These are phyloP conservation scores for Candida mattraensis DNA, from an alignment of 805 yeast species.

Conservation along the genomic window DNA sequence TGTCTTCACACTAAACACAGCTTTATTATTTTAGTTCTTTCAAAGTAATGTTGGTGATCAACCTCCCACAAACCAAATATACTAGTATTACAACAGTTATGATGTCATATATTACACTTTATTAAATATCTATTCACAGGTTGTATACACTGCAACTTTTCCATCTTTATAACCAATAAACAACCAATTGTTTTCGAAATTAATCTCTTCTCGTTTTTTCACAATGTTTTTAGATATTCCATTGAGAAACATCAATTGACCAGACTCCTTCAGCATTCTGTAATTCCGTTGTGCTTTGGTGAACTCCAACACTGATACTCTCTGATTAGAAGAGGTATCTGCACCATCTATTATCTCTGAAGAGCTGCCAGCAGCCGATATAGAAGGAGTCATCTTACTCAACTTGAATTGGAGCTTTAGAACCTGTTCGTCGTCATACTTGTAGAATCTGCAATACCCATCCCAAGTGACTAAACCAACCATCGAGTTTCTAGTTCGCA, in stretches of 20 bases:
- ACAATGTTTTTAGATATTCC: slow-evolving; percentile 35
- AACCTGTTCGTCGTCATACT: slow-evolving; percentile 14
- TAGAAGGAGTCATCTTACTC: slow-evolving; percentile 27
- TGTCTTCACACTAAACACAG: too few relatives aligned
- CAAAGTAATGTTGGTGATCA: too few relatives aligned
- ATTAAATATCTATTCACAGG: too few relatives aligned
- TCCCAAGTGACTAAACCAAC: slow-evolving; percentile 51
- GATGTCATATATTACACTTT: too few relatives aligned
- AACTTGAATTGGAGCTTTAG: slow-evolving; percentile 28
- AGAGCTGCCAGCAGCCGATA: slow-evolving; percentile 12
- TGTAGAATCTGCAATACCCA: slow-evolving; percentile 42
- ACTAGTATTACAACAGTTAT: too few relatives aligned
- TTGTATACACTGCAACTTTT: slow-evolving; percentile 26
- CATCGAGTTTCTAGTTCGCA: slow-evolving; percentile 25
- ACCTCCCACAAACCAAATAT: too few relatives aligned
- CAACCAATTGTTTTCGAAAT: slow-evolving; percentile 26
- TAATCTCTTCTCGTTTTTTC: slow-evolving; percentile 28
- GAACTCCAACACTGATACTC: slow-evolving; percentile 24
- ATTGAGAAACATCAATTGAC: slow-evolving; percentile 23
- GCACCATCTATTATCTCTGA: slow-evolving; percentile 14
- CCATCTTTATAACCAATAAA: slow-evolving; percentile 37
- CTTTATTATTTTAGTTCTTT: too few relatives aligned
- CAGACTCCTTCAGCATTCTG: slow-evolving; percentile 8
- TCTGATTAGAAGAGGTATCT: slow-evolving; percentile 16
- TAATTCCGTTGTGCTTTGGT: slow-evolving; percentile 24